Conservation (phyloP, 805 yeast genomes). For the Barnettozyma pratensis region DNA sequence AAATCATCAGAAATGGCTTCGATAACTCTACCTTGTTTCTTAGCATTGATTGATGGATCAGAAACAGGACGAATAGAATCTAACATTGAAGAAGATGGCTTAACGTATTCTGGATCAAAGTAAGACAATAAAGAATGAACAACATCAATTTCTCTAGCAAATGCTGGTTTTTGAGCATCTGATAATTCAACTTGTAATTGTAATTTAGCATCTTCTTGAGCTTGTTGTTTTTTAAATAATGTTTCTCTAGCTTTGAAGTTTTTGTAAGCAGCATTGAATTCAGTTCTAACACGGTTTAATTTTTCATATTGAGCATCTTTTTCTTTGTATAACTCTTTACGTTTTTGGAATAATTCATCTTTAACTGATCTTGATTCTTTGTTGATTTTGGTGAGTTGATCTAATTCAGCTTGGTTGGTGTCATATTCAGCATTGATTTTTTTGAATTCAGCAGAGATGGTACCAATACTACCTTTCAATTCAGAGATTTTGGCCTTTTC, state of each 20-base stretch:
- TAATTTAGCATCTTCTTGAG: constrained; percentile 45
- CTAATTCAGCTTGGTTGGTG: constrained; percentile 38
- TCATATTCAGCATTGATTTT: constrained; percentile 69
- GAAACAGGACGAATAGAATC: constrained; percentile 9
- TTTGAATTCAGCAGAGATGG: constrained; percentile 31
- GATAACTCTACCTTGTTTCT: constrained; percentile 36
- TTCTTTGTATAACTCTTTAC: constrained; percentile 60
- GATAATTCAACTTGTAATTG: constrained; percentile 67
- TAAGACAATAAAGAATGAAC: constrained; percentile 67
- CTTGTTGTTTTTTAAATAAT: constrained; percentile 57
- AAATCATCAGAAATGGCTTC: constrained; percentile 56
- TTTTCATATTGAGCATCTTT: constrained; percentile 64
- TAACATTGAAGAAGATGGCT: constrained; percentile 33
- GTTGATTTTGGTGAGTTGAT: constrained; percentile 27
- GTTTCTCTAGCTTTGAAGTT: constrained; percentile 69
- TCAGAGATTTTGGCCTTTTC: constrained; percentile 73
- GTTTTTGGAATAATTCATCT: constrained; percentile 54
- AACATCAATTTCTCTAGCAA: constrained; percentile 67
- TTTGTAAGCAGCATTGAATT: constrained; percentile 69
- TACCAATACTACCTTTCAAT: constrained; percentile 40
- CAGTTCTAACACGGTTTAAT: constrained; percentile 65
- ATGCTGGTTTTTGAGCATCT: constrained; percentile 80
- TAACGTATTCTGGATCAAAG: constrained; percentile 77
- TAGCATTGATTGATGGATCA: constrained; percentile 23
- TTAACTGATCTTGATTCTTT: constrained; percentile 49